Percentiles rank a stretch among this genome's conserved stretches.
These are phyloP conservation scores for Hypoxylon sp. DNA, from an alignment of 2,329 filamentous ascomycete species.

Conservation along the genomic window DNA sequence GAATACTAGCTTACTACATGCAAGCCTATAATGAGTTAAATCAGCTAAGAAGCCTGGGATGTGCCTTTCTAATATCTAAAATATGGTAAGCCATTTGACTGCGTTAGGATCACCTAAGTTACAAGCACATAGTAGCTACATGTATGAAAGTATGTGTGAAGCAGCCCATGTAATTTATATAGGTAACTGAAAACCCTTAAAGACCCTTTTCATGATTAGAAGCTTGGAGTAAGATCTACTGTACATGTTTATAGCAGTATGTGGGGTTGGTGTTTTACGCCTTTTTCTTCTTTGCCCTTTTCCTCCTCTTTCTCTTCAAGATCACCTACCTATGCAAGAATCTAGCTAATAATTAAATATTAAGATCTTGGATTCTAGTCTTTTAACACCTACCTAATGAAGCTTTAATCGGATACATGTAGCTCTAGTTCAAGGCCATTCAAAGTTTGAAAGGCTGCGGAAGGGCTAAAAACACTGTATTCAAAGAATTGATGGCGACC, in stretches of 20 bases:
- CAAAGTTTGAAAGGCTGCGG: neutral
- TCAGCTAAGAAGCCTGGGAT: neutral
- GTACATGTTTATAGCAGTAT: neutral
- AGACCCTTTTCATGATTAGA: neutral
- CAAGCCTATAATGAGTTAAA: neutral
- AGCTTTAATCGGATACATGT: neutral
- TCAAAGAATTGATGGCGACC: neutral
- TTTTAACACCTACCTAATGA: too few species aligned
- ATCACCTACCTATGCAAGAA: neutral
- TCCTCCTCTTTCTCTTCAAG: neutral
- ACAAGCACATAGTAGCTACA: neutral
- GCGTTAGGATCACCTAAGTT: neutral
- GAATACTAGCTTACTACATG: neutral
- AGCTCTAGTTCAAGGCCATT: neutral
- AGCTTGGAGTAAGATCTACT: neutral
- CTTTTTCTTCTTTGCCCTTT: too few species aligned
- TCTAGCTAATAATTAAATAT: neutral
- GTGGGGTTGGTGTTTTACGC: too few species aligned
- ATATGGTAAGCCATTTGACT: neutral
- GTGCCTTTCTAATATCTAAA: neutral
- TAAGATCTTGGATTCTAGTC: neutral
- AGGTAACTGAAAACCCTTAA: neutral
- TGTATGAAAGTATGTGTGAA: neutral
- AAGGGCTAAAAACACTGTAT: neutral
- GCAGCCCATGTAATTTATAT: neutral